Percentiles rank a stretch among this genome's conserved stretches.
These are phyloP conservation scores for Fagopyrum esculentum DNA, from an alignment of 148 eudicot genomes.

Conservation along the genomic window DNA sequence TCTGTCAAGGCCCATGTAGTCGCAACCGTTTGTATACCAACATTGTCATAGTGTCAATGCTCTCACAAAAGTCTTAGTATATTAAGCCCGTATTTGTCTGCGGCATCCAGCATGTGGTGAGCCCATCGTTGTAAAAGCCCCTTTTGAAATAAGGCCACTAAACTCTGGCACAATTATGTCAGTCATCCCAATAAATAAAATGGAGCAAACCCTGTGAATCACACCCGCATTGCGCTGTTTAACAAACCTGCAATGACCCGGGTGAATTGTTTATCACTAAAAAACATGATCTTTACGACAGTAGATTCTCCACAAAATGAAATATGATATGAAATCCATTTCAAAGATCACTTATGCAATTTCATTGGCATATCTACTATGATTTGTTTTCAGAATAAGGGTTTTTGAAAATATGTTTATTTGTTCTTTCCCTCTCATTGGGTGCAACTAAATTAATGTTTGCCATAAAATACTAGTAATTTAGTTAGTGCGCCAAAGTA, in stretches of 20 bases:
- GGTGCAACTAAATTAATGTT: too few species aligned
- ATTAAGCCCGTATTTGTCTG: slow-evolving; percentile 84
- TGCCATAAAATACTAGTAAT: too few species aligned
- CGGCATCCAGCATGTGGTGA: slow-evolving; percentile 98
- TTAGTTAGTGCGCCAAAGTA: too few species aligned
- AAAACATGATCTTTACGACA: too few species aligned
- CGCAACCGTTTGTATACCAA: slow-evolving; percentile 83
- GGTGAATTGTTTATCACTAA: background rate
- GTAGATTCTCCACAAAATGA: background rate
- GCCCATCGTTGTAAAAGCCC: slow-evolving; percentile 71
- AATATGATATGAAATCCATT: background rate
- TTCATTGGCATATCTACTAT: too few species aligned
- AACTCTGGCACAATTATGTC: slow-evolving; percentile 82
- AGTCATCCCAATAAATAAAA: slow-evolving; percentile 73
- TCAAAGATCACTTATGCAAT: too few species aligned
- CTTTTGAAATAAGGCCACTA: slow-evolving; percentile 63
- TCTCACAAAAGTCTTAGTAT: slow-evolving; percentile 80
- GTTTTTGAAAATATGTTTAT: too few species aligned
- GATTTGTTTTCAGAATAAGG: too few species aligned
- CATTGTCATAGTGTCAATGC: slow-evolving; percentile 63
- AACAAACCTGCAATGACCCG: background rate
- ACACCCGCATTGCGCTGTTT: background rate
- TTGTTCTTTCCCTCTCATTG: too few species aligned
- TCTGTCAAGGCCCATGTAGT: slow-evolving; percentile 93
- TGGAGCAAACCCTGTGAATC: slow-evolving; percentile 67